Base-by-base conservation (phyloP, 768 basidiomycete species). In the Holtermannia corniformis region DNA sequence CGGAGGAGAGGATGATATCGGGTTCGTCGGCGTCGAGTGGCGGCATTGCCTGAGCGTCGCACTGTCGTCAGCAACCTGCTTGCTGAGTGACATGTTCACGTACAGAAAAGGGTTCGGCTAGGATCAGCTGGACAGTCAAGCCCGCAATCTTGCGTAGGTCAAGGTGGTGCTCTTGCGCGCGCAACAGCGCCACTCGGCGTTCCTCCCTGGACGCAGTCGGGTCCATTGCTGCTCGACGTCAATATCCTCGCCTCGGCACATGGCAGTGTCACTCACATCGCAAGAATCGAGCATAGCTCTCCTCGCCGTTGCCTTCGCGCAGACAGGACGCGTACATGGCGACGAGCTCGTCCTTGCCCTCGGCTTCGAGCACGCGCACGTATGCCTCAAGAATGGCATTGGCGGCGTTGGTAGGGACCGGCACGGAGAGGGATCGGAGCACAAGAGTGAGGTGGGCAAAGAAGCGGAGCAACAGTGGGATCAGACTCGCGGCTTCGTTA, bases 381-480 rank as follows among this genome's bases (percentile, higher is more conserved):
- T 97, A 99, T 0, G 85, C 81, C 65, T 93, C 86, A 23, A 97
- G 74, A 48, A 99, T 87, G 25, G 79, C 73, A 64, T 93, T 88
- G 0, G 81, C 83, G 0, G 87, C 81, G 12, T 81, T 71, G 1
- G 84, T 81, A 0, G 91, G 85, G 0, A 88, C 80, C 0, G 81
- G 69, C 28, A 84, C 74, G 47, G 85, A 84, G 28, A 95, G 85
- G 73, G 89, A 81, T 57, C 86, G 82, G 3, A 95, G 77, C 73
- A 84, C 89, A 25, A 97, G 81, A 58, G 88, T 88, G 21, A 97
- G 75, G 65, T 99, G 93, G 0, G 91, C 85, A 64, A 93, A 95
- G 75, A 97, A 99, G 3, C 91, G 54, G 27, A 72, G 50, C 2
- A 72, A 58, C 12, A 74, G 82, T 58, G 87, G 87, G 1, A 67